Base-by-base conservation (phyloP, 441 rosid genomes). In the Populus hybrid region DNA sequence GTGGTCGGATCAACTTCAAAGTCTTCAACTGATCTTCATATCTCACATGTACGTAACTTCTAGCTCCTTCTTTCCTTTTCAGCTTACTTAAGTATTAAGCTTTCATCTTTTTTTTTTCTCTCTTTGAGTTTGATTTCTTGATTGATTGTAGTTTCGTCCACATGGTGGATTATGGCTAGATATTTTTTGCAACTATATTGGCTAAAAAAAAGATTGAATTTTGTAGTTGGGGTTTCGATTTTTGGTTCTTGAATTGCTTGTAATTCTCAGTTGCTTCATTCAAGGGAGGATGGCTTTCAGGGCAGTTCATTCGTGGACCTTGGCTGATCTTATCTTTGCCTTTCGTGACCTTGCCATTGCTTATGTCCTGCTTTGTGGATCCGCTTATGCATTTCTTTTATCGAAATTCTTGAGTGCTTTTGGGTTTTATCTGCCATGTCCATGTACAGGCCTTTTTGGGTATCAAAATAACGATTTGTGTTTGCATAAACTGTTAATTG, bases 311-410 rank as follows among this genome's bases (percentile, higher is more conserved):
- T 81, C 81, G 16, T 94, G 99, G 99, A 94, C 93, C 69, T 86
- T 94, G 75, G 68, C 76, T 20, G 90, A 84, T 63, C 83, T 91
- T 50, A 86, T 89, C 31, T 82, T 81, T 81, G 95, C 94, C 24
- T 93, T 90, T 82, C 80, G 87, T 74, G 94, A 93, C 83, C 92
- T 95, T 63, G 84, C 84, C 24, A 70, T 92, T 59, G 89, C 90
- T 21, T 91, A 84, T 79, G 72, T 80, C 10, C 80, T 93, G 29
- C 89, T 93, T 24, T 90, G 90, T 21, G 90, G 88, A 2, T 85
- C 97, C 0, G 63, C 85, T 72, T 75, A 81, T 35, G 91, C 88
- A 20, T 93, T 87, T 81, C 16, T 84, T 63, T 75, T 89, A 12
- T 89, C 92, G 0, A 90, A 87, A 64, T 79, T 93, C 64, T 83